phyloP scores from a whole-genome alignment of 2,329 filamentous ascomycete species.

The Penicillium paneum region DNA sequence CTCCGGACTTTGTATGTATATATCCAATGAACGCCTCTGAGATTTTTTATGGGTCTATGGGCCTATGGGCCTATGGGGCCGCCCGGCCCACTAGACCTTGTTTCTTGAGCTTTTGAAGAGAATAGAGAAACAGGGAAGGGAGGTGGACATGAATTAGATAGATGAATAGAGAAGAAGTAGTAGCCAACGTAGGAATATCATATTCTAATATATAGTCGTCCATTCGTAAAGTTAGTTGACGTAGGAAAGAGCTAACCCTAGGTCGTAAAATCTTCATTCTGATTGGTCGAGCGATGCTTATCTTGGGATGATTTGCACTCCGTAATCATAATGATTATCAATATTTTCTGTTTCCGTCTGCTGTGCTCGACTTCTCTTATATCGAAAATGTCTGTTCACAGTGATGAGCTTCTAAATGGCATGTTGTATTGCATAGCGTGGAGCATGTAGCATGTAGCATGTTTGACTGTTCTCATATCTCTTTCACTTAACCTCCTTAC shows the following conservation, averaged over 20 bases:
- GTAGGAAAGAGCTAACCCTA: conserved; percentile 37
- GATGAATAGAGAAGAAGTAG: background rate
- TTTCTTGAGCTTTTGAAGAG: background rate
- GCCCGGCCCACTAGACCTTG: conserved; percentile 5
- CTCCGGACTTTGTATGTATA: background rate
- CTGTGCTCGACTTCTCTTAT: background rate
- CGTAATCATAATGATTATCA: conserved; percentile 26
- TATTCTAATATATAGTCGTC: background rate
- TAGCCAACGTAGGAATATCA: background rate
- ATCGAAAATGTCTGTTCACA: background rate
- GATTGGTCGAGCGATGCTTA: conserved; percentile 34
- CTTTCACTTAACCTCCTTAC: background rate
- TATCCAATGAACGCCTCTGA: conserved; percentile 1
- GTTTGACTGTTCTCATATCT: background rate
- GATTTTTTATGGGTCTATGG: conserved; percentile 1
- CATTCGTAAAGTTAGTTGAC: conserved; percentile 24
- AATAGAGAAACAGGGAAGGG: background rate
- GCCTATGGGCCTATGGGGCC: conserved; percentile 1
- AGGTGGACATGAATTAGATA: background rate
- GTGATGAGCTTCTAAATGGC: background rate
- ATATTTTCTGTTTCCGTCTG: conserved; percentile 12
- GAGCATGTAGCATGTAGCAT: background rate
- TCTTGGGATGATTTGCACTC: conserved; percentile 25
- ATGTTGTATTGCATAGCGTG: background rate
- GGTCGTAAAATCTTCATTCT: conserved; percentile 29